Evolutionary conservation across 306 rosid genomes (phyloP).

Genomic region (Acacia melanoxylon): DNA sequence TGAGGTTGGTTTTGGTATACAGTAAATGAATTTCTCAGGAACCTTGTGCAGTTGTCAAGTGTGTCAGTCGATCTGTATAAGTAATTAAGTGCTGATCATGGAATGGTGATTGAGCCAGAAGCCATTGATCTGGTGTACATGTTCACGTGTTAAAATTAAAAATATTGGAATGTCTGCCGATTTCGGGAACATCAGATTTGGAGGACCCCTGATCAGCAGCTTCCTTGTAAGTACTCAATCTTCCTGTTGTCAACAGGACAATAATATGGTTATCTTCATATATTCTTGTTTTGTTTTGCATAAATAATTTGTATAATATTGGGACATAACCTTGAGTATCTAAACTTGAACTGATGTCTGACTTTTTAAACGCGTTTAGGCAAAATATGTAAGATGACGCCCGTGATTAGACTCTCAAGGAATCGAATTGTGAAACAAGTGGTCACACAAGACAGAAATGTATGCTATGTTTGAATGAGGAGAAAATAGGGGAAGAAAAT

Average conservation of each 20-base stretch:
- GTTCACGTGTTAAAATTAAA: not conserved
- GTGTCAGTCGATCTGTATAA: too few relatives aligned
- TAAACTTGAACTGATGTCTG: not conserved
- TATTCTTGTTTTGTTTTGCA: not conserved
- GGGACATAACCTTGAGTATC: not conserved
- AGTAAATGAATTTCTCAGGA: too few relatives aligned
- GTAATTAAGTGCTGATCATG: not conserved
- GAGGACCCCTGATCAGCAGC: not conserved
- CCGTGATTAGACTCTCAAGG: not conserved
- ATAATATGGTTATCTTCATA: not conserved
- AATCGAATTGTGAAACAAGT: not conserved
- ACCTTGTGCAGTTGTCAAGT: too few relatives aligned
- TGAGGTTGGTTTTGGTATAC: not conserved
- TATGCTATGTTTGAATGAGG: too few relatives aligned
- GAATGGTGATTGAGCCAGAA: not conserved
- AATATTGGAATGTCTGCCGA: not conserved
- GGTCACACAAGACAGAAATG: not conserved
- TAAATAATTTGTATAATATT: not conserved
- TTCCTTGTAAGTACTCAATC: not conserved
- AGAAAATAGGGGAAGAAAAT: too few relatives aligned
- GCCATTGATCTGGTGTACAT: not conserved
- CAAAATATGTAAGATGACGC: not conserved
- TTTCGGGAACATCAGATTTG: not conserved
- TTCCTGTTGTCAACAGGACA: slow-evolving; percentile 5
- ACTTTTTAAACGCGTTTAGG: not conserved